A percentile compares a stretch with the other conserved stretches of the same genome.
Conservation (phyloP, 805 yeast species). For the Myxozyma nipponensis region DNA sequence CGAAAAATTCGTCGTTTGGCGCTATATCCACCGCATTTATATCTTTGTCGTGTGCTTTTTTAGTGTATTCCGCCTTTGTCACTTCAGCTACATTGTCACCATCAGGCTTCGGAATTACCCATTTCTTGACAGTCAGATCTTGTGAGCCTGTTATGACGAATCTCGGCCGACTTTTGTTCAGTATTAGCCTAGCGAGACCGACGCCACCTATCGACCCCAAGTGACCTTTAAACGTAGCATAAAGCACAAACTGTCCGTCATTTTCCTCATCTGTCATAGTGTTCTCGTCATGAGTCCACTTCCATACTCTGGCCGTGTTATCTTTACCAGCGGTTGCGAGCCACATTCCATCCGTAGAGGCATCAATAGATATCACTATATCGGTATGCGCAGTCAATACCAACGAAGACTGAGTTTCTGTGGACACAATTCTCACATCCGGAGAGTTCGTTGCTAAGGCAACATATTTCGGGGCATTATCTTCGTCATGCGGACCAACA, state of each 20-base stretch:
- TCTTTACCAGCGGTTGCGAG: conserved; percentile 91
- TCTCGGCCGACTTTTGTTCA: conserved; percentile 47
- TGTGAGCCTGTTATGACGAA: conserved; percentile 78
- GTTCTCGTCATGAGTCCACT: conserved; percentile 35
- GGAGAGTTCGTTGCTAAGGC: conserved; percentile 96
- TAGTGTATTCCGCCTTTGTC: conserved; percentile 69
- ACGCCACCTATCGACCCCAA: conserved; percentile 82
- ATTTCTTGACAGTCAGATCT: conserved; percentile 80
- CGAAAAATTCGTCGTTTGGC: conserved; percentile 84
- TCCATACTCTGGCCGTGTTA: conserved; percentile 80
- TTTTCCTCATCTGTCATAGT: conserved; percentile 40
- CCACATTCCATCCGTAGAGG: conserved; percentile 80
- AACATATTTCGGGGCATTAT: conserved; percentile 38
- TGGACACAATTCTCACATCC: conserved; percentile 63
- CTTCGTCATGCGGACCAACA: conserved; percentile 53
- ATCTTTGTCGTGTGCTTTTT: conserved; percentile 96
- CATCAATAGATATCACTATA: conserved; percentile 73
- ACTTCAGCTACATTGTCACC: conserved; percentile 28
- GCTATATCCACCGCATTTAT: conserved; percentile 84
- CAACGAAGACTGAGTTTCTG: conserved; percentile 55
- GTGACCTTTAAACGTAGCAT: conserved; percentile 77
- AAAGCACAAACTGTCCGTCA: conserved; percentile 44
- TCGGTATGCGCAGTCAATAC: conserved; percentile 81
- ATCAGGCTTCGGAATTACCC: conserved; percentile 59
- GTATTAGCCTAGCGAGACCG: conserved; percentile 54